A percentile compares a stretch with the other conserved stretches of the same genome.
Conservation (phyloP, 2,329 filamentous ascomycete species). For the Ceratocystis huliohia region DNA sequence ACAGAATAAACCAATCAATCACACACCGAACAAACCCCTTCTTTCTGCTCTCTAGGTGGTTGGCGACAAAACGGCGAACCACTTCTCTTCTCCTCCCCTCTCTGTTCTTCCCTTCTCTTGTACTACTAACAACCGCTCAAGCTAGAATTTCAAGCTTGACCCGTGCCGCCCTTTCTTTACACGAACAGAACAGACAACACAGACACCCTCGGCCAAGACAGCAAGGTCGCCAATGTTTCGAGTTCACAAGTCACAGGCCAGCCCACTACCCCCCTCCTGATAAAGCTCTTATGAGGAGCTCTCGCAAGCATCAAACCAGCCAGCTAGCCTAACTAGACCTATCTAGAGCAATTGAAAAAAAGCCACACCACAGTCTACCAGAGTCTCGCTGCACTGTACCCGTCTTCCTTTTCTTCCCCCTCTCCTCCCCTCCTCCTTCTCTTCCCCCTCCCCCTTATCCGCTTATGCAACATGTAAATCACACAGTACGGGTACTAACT, state of each 20-base stretch:
- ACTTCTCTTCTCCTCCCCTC: not conserved
- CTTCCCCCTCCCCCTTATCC: not conserved
- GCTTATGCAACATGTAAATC: slow-evolving; percentile 9
- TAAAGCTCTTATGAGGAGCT: too few species aligned
- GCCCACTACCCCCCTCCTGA: too few species aligned
- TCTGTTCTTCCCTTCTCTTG: not conserved
- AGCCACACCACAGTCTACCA: not conserved
- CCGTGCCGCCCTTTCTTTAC: not conserved
- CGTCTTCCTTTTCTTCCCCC: not conserved
- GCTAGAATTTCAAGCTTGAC: too few species aligned
- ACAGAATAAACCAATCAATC: too few species aligned
- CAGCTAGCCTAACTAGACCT: too few species aligned
- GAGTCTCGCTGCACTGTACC: not conserved
- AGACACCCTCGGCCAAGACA: not conserved
- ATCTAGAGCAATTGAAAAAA: too few species aligned
- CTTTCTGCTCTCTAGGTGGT: too few species aligned
- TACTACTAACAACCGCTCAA: too few species aligned
- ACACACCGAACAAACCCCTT: too few species aligned
- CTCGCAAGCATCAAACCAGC: too few species aligned
- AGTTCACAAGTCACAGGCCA: not conserved
- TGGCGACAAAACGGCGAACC: not conserved
- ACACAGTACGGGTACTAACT: not conserved
- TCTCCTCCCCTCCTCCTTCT: not conserved
- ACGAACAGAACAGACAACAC: not conserved
- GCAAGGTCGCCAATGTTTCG: slow-evolving; percentile 6